Evolutionary conservation across 2,329 filamentous ascomycete genomes (phyloP).

Genomic region (Aspergillus ruber): DNA sequence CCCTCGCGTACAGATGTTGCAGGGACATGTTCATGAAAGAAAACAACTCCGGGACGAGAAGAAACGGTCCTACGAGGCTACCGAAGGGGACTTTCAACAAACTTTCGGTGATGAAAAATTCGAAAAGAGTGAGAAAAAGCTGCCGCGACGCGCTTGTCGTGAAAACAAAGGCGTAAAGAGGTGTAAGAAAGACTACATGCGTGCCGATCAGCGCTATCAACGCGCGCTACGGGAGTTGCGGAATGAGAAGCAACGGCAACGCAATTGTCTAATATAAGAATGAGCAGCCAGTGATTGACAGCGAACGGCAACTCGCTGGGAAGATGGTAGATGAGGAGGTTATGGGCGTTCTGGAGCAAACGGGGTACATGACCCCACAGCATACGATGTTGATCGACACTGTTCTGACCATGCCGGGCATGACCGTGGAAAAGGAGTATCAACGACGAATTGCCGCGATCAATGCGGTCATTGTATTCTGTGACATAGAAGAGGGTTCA

Average conservation of each 20-base stretch:
- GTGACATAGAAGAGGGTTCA: slow-evolving; percentile 18
- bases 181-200: slow-evolving; percentile 10
- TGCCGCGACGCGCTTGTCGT: slow-evolving; percentile 1
- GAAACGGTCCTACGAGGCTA: slow-evolving; percentile 11
- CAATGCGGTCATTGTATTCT: slow-evolving; percentile 21
- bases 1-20: slow-evolving; percentile 7
- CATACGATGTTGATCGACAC: slow-evolving; percentile 19
- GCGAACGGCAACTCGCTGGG: slow-evolving; percentile 17
- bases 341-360: slow-evolving; percentile 15
- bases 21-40: slow-evolving; percentile 14
- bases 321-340: slow-evolving; percentile 19
- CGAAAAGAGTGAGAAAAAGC: background rate
- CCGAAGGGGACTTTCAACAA: slow-evolving; percentile 7
- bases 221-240: slow-evolving; percentile 8
- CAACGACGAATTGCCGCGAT: slow-evolving; percentile 18
- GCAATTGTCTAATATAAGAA: slow-evolving; percentile 18
- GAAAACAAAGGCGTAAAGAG: slow-evolving; percentile 2
- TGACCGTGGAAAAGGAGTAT: slow-evolving; percentile 18
- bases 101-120: slow-evolving; percentile 6
- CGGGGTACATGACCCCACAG: slow-evolving; percentile 16
- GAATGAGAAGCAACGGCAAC: slow-evolving; percentile 16
- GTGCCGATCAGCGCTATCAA: slow-evolving; percentile 9
- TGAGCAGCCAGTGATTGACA: slow-evolving; percentile 22
- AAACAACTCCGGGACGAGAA: slow-evolving; percentile 13
- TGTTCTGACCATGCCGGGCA: slow-evolving; percentile 18